These are phyloP conservation scores for Coccinonectria pachysandricola DNA, from an alignment of 2,329 filamentous ascomycete genomes.

Conservation along the genomic window DNA sequence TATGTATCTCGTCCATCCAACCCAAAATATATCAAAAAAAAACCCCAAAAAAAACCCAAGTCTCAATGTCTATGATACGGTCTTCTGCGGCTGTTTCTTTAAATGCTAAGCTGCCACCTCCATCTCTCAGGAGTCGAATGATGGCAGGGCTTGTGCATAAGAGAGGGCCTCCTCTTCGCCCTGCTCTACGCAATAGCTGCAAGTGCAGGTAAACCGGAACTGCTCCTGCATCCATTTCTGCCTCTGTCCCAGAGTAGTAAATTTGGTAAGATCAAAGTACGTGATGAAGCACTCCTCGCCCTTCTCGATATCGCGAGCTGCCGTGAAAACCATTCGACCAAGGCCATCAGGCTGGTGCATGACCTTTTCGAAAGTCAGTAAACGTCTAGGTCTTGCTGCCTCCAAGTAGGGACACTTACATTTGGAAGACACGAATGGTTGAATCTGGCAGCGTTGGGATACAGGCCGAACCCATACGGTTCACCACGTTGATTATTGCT, in stretches of 20 bases:
- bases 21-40: too few relatives aligned
- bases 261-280: conserved; percentile 18
- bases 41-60: too few relatives aligned
- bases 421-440: conserved; percentile 22
- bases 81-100: too few relatives aligned
- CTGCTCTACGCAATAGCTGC: neutral
- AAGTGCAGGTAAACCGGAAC: neutral
- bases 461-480: conserved; percentile 16
- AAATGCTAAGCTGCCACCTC: neutral
- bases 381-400: neutral
- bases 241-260: neutral
- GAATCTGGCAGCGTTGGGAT: conserved; percentile 19
- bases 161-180: neutral
- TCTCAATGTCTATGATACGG: too few relatives aligned
- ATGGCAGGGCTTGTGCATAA: neutral
- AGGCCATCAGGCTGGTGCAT: conserved; percentile 15
- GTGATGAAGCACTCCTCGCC: conserved; percentile 19
- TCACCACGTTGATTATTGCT: conserved; percentile 11
- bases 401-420: conserved; percentile 7
- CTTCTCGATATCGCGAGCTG: conserved; percentile 13
- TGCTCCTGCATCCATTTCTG: neutral
- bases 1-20: too few relatives aligned
- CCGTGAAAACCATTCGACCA: conserved; percentile 17
- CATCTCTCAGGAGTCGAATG: neutral
- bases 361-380: conserved; percentile 7